phyloP scores from a whole-genome alignment of 2,329 filamentous ascomycete genomes.

The Rosellinia necatrix region DNA sequence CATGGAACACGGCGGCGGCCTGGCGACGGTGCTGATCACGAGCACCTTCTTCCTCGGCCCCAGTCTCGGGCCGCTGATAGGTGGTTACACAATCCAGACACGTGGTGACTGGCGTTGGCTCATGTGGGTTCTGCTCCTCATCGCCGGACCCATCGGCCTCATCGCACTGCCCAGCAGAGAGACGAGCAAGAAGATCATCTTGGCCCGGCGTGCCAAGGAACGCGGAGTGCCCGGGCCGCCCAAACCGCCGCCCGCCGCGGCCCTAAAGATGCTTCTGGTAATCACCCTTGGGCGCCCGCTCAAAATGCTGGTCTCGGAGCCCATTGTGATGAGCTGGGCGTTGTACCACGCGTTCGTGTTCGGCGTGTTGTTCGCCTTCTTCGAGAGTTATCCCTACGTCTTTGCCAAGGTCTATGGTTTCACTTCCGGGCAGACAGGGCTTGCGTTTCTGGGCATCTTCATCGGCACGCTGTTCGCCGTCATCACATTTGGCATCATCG shows the following conservation, averaged over 20 bases:
- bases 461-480: slow-evolving; percentile 51
- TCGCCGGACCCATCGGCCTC: slow-evolving; percentile 44
- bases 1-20: slow-evolving; percentile 46
- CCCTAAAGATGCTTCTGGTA: slow-evolving; percentile 43
- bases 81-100: slow-evolving; percentile 49
- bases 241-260: slow-evolving; percentile 30
- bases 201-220: slow-evolving; percentile 44
- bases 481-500: slow-evolving; percentile 47
- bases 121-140: slow-evolving; percentile 54
- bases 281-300: slow-evolving; percentile 54
- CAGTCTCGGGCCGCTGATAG: slow-evolving; percentile 48
- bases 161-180: slow-evolving; percentile 51
- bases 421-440: slow-evolving; percentile 44
- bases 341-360: slow-evolving; percentile 56
- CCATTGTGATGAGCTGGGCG: slow-evolving; percentile 62
- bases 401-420: slow-evolving; percentile 52
- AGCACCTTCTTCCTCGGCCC: slow-evolving; percentile 50
- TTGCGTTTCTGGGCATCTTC: slow-evolving; percentile 51
- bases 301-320: slow-evolving; percentile 63
- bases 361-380: slow-evolving; percentile 56
- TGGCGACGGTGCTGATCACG: slow-evolving; percentile 52
- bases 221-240: slow-evolving; percentile 38
- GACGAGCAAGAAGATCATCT: slow-evolving; percentile 59
- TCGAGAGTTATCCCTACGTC: slow-evolving; percentile 54
- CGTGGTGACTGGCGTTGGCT: slow-evolving; percentile 57